Evolutionary conservation across 1,139 yeast genomes (phyloP), one percentile per base, ranked within the genome.

Genomic region (Geotrichum carabidarum): DNA sequence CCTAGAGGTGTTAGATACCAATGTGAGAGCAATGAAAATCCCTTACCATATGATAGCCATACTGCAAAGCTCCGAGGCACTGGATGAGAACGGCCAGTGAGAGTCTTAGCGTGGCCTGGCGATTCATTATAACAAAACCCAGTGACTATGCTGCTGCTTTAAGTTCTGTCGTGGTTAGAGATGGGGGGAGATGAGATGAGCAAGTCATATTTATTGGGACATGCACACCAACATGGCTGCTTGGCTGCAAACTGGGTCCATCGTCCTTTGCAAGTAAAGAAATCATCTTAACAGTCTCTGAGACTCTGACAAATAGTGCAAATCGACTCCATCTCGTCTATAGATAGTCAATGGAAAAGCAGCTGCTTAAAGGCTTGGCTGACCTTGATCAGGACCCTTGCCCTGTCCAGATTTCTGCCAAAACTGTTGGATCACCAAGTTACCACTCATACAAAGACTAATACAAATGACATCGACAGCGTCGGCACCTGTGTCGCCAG

Each of bases 1-100:
- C 84, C 70, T 51, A 35, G 37, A 34, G 44, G n/a, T 36, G 34
- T 51, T 38, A 45, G 37, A 15, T 11, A n/a, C n/a, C n/a, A 34
- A 11, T n/a, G 37, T 11, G 12, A 6, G 37, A 7, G 37, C 37
- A 34, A 36, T 9, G 18, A 30, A 4, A 15, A 17, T 30, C 17
- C 59, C 69, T 44, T 55, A 68, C 73, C 78, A 90, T 78, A 68
- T 90, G 96, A 68, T 83, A 88, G 1, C 98, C 97, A 69, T 84
- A 90, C 66, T 88, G 96, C n/a, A 89, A 71, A 1, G 94, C 82
- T 8, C 89, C 85, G 36, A 87, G 65, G 61, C 91, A 83, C 1
- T 84, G 81, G 9, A 84, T 77, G 0, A 56, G 56, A 5, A 62
- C 68, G 32, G 63, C 59, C 22, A 56, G 53, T n/a, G 60, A 44